A percentile compares a stretch with the other conserved stretches of the same genome.
phyloP scores from a whole-genome alignment of 2,329 filamentous ascomycete genomes.

The Exophiala sp. region DNA sequence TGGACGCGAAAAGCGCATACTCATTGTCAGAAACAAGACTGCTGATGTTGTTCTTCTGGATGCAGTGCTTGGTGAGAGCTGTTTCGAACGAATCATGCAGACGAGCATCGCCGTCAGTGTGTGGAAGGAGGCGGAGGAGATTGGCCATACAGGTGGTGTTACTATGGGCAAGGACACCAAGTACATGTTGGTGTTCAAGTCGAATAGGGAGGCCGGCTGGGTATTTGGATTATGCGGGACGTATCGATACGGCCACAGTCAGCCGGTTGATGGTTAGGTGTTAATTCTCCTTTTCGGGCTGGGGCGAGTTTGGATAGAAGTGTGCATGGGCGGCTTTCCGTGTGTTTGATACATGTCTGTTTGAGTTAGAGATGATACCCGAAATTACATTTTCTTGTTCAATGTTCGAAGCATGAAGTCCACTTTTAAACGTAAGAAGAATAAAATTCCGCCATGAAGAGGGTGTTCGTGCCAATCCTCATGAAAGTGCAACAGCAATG shows the following conservation, averaged over 20 bases:
- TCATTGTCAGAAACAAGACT: constrained; percentile 66
- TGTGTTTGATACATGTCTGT: too few relatives aligned
- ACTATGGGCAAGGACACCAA: constrained; percentile 56
- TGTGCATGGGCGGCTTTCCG: too few relatives aligned
- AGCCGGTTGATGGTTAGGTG: too few relatives aligned
- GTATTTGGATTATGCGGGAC: constrained; percentile 54
- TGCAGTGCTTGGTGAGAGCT: constrained; percentile 77
- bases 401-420: too few relatives aligned
- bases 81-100: constrained; percentile 77
- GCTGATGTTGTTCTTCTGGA: constrained; percentile 68
- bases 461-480: too few relatives aligned
- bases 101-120: constrained; percentile 86
- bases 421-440: too few relatives aligned
- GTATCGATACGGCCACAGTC: constrained; percentile 43
- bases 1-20: constrained; percentile 77
- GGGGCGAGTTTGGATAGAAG: too few relatives aligned
- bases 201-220: constrained; percentile 52
- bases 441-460: too few relatives aligned
- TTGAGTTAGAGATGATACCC: too few relatives aligned
- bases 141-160: constrained; percentile 56
- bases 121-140: constrained; percentile 70
- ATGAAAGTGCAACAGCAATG: too few relatives aligned
- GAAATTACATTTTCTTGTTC: too few relatives aligned
- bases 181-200: constrained; percentile 64
- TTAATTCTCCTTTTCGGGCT: too few relatives aligned